Conservation (phyloP, 345 rosid species). For the Viola odorata region DNA sequence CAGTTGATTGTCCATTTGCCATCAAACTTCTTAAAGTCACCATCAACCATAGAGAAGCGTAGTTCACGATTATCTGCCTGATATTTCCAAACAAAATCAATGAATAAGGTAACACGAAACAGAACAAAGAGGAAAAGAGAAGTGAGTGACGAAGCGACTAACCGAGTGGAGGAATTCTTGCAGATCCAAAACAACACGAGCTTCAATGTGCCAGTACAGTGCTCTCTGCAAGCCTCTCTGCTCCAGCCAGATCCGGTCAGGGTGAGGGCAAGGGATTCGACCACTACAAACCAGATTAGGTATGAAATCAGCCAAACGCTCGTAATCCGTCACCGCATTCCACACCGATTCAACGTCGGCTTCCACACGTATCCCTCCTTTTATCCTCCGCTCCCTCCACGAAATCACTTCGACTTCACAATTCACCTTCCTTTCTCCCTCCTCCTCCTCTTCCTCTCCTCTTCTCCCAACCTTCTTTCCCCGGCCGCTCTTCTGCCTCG, state of each 20-base stretch:
- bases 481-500: neutral
- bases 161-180: constrained; percentile 64
- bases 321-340: constrained; percentile 89
- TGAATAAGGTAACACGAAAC: neutral
- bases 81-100: constrained; percentile 4
- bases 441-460: constrained; percentile 14
- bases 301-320: constrained; percentile 83
- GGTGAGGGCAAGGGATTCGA: constrained; percentile 87
- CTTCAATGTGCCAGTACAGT: constrained; percentile 96
- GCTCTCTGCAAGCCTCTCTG: constrained; percentile 93
- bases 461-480: neutral
- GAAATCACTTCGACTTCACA: constrained; percentile 83
- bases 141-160: constrained; percentile 9
- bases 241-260: constrained; percentile 95
- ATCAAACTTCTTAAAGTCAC: constrained; percentile 95
- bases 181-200: constrained; percentile 93
- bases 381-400: constrained; percentile 86
- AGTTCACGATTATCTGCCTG: constrained; percentile 69
- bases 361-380: constrained; percentile 51
- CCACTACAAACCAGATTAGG: constrained; percentile 88
- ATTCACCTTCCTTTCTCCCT: constrained; percentile 47
- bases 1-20: constrained; percentile 86
- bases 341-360: constrained; percentile 70
- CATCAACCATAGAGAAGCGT: constrained; percentile 91
- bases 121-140: neutral